These are phyloP conservation scores for Glonium stellatum DNA, from an alignment of 495 filamentous ascomycete species.

Conservation along the genomic window DNA sequence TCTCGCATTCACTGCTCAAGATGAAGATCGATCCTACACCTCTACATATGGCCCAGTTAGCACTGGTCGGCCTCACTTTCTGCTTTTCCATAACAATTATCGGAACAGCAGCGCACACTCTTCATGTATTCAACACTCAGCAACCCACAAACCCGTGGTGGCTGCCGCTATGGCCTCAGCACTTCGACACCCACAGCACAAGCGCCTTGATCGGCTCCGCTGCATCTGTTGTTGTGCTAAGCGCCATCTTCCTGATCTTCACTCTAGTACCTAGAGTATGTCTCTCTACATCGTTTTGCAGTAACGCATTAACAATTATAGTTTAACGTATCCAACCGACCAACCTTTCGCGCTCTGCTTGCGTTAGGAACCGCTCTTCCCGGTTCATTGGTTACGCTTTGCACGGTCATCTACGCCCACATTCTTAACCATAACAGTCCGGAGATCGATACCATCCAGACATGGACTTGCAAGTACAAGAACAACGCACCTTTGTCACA, in stretches of 20 bases:
- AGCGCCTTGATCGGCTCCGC: slow-evolving; percentile 31
- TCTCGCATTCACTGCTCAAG: background rate
- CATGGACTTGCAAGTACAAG: slow-evolving; percentile 30
- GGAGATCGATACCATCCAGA: slow-evolving; percentile 31
- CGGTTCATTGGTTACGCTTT: slow-evolving; percentile 24
- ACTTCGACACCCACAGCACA: slow-evolving; percentile 33
- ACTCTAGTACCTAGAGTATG: slow-evolving; percentile 27
- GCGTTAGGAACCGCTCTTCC: slow-evolving; percentile 27
- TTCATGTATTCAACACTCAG: slow-evolving; percentile 31
- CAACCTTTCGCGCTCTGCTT: slow-evolving; percentile 24
- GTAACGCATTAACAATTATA: slow-evolving; percentile 1
- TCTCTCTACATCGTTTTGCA: background rate
- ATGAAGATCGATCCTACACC: slow-evolving; percentile 29
- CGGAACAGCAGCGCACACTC: slow-evolving; percentile 29
- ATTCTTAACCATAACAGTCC: slow-evolving; percentile 33
- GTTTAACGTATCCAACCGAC: slow-evolving; percentile 12
- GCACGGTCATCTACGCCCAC: slow-evolving; percentile 31
- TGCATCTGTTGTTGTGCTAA: slow-evolving; percentile 26
- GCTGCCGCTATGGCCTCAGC: slow-evolving; percentile 35
- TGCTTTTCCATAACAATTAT: slow-evolving; percentile 27
- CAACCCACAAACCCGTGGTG: slow-evolving; percentile 36
- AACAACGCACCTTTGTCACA: slow-evolving; percentile 9
- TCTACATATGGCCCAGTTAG: slow-evolving; percentile 19
- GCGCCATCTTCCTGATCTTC: slow-evolving; percentile 19
- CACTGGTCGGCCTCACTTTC: slow-evolving; percentile 21